phyloP scores from a whole-genome alignment of 352 stramenopile genomes.

The Phytophthora niederhauseri region DNA sequence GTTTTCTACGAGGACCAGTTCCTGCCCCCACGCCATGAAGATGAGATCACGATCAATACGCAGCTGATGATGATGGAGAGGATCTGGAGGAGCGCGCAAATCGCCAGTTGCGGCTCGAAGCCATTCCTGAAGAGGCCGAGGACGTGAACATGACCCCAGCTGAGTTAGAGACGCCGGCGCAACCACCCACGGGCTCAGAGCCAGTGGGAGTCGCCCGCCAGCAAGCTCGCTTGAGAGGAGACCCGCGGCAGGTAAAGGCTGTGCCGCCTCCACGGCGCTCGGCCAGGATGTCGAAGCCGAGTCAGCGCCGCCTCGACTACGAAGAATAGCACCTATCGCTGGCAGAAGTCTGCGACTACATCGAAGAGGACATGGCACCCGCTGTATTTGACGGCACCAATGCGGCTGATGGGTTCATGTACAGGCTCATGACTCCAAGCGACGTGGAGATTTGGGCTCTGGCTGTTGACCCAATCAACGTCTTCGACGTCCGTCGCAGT shows the following conservation, averaged over 20 bases:
- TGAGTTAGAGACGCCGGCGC: not conserved
- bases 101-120: not conserved
- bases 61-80: not conserved
- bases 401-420: not conserved
- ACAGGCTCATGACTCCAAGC: not conserved
- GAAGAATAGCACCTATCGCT: not conserved
- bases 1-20: not conserved
- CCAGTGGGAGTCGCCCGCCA: not conserved
- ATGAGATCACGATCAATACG: not conserved
- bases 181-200: not conserved
- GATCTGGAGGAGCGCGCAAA: not conserved
- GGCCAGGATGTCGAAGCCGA: not conserved
- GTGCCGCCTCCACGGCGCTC: not conserved
- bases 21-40: not conserved
- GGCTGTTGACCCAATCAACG: not conserved
- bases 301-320: not conserved
- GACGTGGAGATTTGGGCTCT: not conserved
- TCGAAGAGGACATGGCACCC: not conserved
- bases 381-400: not conserved
- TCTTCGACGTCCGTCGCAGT: not conserved
- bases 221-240: not conserved
- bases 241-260: not conserved
- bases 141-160: not conserved
- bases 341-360: not conserved
- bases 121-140: not conserved